Evolutionary conservation across 2,329 filamentous ascomycete genomes (phyloP), one percentile per base, ranked within the genome.

Genomic region (Emmonsiellopsis sp.): DNA sequence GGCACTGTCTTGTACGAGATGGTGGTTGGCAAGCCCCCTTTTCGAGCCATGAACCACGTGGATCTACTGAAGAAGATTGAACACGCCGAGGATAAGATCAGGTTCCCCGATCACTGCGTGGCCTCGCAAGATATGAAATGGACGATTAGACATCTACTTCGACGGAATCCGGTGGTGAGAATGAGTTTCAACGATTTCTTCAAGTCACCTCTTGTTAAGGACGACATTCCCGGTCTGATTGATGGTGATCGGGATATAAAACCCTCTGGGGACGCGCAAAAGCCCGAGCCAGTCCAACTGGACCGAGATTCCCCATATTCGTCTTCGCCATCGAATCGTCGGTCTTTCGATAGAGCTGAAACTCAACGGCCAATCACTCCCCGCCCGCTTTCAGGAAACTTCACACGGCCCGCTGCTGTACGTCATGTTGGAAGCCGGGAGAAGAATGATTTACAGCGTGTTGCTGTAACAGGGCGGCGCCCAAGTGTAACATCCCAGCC

Each of bases 1-100:
- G 93, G 93, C 50, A 95, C 93, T 15, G 93, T 98, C 7, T 75
- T 95, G 26, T 95, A 89, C 67, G 93, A 98, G 73, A 95, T 98
- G 91, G 83, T 93, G 57, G 88, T 85, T 6, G 92, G 91, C 51
- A 86, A 83, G 57, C 90, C 93, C 20, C 93, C 93, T 0, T 98
- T 97, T 72, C 81, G 89, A 59, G 93, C 93, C 34, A 83, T 83
- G 53, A 97, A 98, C 66, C 93, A 98, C 65, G 91, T 98, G 41
- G 93, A 98, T 67, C 76, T 98, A 37, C 79, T 97, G 43, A 83
- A 89, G 57, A 93, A 87, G 73, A 98, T 98, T 59, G 92, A 97
- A 68, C 85, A 85, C 56, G 84, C 86, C 15, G 86, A 94, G 58
- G 92, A 97, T 66, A 77, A 82, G 57, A 94, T 97, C 70, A 83